Evolutionary conservation across 1,139 yeast genomes (phyloP).

Genomic region (Saccharomyces uvarum): DNA sequence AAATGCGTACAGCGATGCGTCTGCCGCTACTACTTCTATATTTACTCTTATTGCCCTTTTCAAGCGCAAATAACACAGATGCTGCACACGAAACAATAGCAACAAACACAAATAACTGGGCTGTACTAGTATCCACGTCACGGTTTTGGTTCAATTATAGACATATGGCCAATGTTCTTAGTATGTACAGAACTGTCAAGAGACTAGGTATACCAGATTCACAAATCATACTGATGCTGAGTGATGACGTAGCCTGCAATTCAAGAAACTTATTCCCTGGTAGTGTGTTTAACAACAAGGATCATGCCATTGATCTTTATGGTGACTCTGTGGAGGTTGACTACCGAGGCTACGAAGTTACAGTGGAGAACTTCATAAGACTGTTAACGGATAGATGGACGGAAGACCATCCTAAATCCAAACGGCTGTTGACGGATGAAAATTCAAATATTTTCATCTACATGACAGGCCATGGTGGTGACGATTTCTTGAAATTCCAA

Average conservation of each 20-base stretch:
- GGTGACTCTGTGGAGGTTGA: constrained; percentile 95
- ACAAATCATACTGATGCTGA: constrained; percentile 88
- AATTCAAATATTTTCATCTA: constrained; percentile 88
- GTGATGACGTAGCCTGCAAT: constrained; percentile 96
- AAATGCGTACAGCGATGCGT: background rate
- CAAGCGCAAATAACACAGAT: background rate
- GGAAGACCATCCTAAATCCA: constrained; percentile 84
- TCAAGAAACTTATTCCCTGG: constrained; percentile 95
- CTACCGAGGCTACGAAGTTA: constrained; percentile 94
- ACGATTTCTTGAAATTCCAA: constrained; percentile 91
- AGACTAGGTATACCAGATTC: constrained; percentile 95
- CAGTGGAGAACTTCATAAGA: constrained; percentile 90
- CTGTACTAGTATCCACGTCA: constrained; percentile 90
- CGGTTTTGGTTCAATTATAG: constrained; percentile 97
- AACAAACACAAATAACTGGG: constrained; percentile 73
- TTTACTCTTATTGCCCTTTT: background rate
- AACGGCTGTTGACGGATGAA: constrained; percentile 84
- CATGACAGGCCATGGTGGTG: constrained; percentile 98
- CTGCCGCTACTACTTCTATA: background rate
- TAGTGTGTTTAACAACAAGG: constrained; percentile 88
- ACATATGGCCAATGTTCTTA: constrained; percentile 93
- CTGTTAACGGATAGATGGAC: constrained; percentile 93
- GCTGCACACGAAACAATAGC: background rate
- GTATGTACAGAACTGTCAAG: constrained; percentile 92
- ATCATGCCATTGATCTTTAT: constrained; percentile 86